A percentile compares a stretch with the other conserved stretches of the same genome.
Conservation (phyloP, 345 rosid genomes). For the Turritis glabra region DNA sequence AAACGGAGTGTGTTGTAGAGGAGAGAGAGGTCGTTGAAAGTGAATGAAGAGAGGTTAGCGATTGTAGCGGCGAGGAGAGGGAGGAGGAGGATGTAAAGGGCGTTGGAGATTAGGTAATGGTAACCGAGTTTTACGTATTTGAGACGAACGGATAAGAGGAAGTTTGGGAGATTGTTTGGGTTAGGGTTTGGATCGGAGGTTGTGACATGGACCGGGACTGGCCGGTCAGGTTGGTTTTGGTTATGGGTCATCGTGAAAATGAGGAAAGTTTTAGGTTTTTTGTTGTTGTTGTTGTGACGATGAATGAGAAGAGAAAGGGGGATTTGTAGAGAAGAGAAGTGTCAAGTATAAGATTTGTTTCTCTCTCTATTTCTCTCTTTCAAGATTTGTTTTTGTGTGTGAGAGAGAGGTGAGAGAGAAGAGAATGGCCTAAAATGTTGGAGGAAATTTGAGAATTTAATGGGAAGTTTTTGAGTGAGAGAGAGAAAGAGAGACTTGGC, state of each 20-base stretch:
- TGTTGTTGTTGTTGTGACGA: not conserved
- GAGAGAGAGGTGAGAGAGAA: slow-evolving; percentile 3
- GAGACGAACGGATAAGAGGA: slow-evolving; percentile 67
- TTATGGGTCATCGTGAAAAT: not conserved
- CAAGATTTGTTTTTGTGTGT: too few species aligned
- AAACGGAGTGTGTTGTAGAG: slow-evolving; percentile 55
- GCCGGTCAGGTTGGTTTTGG: slow-evolving; percentile 21
- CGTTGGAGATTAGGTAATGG: slow-evolving; percentile 80
- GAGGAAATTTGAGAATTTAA: slow-evolving; percentile 36
- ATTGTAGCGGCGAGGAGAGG: slow-evolving; percentile 47
- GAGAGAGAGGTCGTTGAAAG: slow-evolving; percentile 43
- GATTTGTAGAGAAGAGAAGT: slow-evolving; percentile 32
- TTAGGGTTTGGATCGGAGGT: slow-evolving; percentile 19
- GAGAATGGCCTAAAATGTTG: slow-evolving; percentile 28
- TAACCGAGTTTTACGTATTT: slow-evolving; percentile 84
- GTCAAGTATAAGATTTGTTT: slow-evolving; percentile 20
- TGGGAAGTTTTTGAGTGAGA: slow-evolving; percentile 29
- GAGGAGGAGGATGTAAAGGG: slow-evolving; percentile 61
- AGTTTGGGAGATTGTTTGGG: slow-evolving; percentile 64
- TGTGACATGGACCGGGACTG: slow-evolving; percentile 46
- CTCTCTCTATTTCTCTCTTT: too few species aligned
- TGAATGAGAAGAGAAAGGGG: slow-evolving; percentile 8
- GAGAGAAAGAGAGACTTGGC: slow-evolving; percentile 15
- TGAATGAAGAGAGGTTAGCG: slow-evolving; percentile 59
- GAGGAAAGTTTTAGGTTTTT: too few species aligned